These are phyloP conservation scores for Nadsonia commutata DNA, from an alignment of 1,139 yeast genomes.

Conservation along the genomic window DNA sequence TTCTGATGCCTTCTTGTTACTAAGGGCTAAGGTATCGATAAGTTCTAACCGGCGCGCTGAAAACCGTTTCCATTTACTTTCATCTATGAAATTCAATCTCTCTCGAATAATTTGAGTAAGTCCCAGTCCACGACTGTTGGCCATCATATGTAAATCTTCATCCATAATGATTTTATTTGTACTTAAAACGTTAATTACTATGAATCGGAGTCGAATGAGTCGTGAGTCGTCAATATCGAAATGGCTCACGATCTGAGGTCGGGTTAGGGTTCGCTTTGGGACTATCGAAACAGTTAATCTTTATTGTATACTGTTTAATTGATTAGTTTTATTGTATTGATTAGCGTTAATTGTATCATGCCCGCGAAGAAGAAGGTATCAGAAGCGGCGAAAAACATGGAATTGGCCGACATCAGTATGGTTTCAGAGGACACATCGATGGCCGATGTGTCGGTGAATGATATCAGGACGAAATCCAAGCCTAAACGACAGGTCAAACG, in stretches of 20 bases:
- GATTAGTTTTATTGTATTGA: too few relatives aligned
- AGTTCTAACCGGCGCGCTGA: constrained; percentile 78
- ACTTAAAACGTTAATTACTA: background rate
- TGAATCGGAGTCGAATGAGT: background rate
- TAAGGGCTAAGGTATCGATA: constrained; percentile 65
- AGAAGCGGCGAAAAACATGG: background rate
- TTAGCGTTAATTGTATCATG: too few relatives aligned
- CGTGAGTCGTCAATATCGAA: too few relatives aligned
- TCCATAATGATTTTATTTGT: background rate
- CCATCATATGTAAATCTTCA: background rate
- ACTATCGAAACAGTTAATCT: too few relatives aligned
- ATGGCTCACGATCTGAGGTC: background rate
- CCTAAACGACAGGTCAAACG: too few relatives aligned
- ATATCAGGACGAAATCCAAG: too few relatives aligned
- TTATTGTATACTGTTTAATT: too few relatives aligned
- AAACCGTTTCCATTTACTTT: constrained; percentile 73
- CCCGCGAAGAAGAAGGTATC: background rate
- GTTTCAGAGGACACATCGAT: background rate
- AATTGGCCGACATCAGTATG: background rate
- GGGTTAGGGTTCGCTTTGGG: background rate
- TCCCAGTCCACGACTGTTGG: constrained; percentile 6
- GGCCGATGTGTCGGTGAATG: background rate
- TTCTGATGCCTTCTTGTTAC: constrained; percentile 76
- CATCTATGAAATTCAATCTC: constrained; percentile 64
- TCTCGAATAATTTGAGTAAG: constrained; percentile 59